Base-by-base conservation (phyloP, 495 filamentous ascomycete genomes). In the Xylaria nigripes region DNA sequence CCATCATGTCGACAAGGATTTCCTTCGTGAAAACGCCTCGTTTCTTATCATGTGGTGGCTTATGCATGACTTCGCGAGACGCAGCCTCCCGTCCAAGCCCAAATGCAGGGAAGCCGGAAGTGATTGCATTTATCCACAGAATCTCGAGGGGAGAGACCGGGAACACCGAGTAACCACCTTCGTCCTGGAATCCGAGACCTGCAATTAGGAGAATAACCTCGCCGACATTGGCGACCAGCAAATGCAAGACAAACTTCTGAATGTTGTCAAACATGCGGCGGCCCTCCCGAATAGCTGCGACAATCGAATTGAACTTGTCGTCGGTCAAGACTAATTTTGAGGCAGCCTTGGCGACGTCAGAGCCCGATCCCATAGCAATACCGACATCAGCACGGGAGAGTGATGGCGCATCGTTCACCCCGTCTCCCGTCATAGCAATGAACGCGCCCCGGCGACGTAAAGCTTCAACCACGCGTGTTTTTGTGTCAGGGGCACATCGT, bases 291-390 rank as follows among this genome's bases (percentile, higher is more conserved):
- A 89, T 81, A 6, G 85, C 85, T 21, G 80, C 82, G 2, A 89
- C 83, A 58, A 90, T 90, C 12, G 78, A 82, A 27, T 86, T 85
- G 67, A 93, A 93, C 66, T 95, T 92, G 68, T 94, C 90, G 67
- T 93, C 87, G 0, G 89, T 91, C 19, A 94, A 71, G 10, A 94
- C 87, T 63, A 94, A 90, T 65, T 91, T 89, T 3, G 89, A 83
- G 1, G 89, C 89, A 30, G 86, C 87, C 65, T 91, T 94, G 23
- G 90, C 90, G n/a, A 95, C 90, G 57, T 95, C 90, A 22, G 86
- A 90, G 4, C 90, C 90, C 42, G 84, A 80, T 13, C 87, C 88
- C 87, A 92, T 91, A 19, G 87, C 88, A 54, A 93, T 93, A 24
- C 88, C 88, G 7, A 91, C 86, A 59, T 93, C 88, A 3, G 89